These are phyloP conservation scores for Nothomitra cinnamomea DNA, from an alignment of 2,329 filamentous ascomycete species.

Conservation along the genomic window DNA sequence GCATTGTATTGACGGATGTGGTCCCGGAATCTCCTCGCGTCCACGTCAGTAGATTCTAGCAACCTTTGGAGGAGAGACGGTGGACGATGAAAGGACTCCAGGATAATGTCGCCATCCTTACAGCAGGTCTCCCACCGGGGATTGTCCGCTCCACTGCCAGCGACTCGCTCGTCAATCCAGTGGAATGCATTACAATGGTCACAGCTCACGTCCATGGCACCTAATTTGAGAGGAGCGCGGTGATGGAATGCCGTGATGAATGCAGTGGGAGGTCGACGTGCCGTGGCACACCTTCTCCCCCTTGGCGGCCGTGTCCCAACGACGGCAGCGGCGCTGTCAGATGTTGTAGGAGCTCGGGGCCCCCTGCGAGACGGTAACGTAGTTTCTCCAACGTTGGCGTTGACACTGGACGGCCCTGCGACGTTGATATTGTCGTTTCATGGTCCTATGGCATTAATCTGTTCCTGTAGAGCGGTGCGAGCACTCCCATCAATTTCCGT, in stretches of 20 bases:
- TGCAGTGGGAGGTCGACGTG: background rate
- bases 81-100: background rate
- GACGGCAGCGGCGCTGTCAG: too few relatives aligned
- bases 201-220: background rate
- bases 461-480: background rate
- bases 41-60: background rate
- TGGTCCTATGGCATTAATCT: too few relatives aligned
- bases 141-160: background rate
- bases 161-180: background rate
- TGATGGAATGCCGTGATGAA: background rate
- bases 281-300: background rate
- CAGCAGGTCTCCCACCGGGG: background rate
- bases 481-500: background rate
- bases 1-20: constrained; percentile 3
- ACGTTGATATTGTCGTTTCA: background rate
- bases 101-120: constrained; percentile 1
- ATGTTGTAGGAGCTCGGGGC: too few relatives aligned
- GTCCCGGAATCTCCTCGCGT: background rate
- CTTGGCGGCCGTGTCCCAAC: too few relatives aligned
- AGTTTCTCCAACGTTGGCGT: too few relatives aligned
- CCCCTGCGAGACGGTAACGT: too few relatives aligned
- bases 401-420: too few relatives aligned
- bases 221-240: background rate
- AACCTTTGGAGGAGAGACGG: background rate
- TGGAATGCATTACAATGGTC: background rate